Evolutionary conservation across 257 asterid genomes (phyloP), one percentile per base, ranked within the genome.

Genomic region (Primulina tabacum): DNA sequence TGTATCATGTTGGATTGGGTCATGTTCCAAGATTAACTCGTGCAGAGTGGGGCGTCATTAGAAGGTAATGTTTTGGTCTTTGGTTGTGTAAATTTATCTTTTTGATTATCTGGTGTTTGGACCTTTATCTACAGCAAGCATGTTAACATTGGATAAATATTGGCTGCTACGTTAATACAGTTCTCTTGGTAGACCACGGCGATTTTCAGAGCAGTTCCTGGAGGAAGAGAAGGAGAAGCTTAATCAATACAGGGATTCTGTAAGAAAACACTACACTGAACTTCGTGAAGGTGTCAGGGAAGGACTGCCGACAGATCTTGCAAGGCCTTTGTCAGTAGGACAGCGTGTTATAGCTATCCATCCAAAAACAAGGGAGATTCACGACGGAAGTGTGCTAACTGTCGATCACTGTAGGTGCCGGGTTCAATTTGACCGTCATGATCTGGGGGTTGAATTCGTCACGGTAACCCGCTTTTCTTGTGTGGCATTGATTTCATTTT

Each of bases 211-310:
- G 83, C 96, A 90, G 70, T 92, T 92, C 78, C 83, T 92, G 85
- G 86, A 83, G 82, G 98, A 92, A 90, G 98, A 92, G 82, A 92
- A 87, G 64, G 95, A 88, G 86, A 90, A 92, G 82, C 97, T 90
- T 71, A 84, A 87, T 73, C 90, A 83, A 65, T 92, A 90, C 74
- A 85, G 98, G 37, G 95, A 92, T 73, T 88, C 96, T 18, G 98
- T 92, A 67, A 86, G 98, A 75, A 79, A 80, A 68, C 97, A 92
- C 78, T 92, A 90, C 76, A 78, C 86, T 58, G 97, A 90, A 81
- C 89, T 90, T 70, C 94, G 95, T 70, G 89, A 83, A 72, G 98
- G 97, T 86, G 60, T 79, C 59, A 84, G 87, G 81, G 96, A 92
- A 47, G 98, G 97, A 75, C 73, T 90, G 50, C 95, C 96, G 11